Percentiles rank a stretch among this genome's conserved stretches.
These are phyloP conservation scores for Collybiopsis luxurians DNA, from an alignment of 768 basidiomycete species.

Conservation along the genomic window DNA sequence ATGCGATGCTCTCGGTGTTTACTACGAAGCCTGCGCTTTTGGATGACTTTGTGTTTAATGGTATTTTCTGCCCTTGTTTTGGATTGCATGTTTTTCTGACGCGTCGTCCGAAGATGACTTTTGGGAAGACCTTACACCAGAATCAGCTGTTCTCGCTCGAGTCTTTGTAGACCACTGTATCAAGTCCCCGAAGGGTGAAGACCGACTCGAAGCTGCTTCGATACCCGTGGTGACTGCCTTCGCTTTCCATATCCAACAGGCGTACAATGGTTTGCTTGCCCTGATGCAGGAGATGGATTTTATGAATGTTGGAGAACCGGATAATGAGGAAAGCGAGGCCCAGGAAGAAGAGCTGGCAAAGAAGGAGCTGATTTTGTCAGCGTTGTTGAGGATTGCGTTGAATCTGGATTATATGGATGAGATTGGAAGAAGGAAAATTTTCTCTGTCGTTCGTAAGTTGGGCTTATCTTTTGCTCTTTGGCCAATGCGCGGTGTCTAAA, in stretches of 20 bases:
- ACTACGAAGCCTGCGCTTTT: constrained; percentile 67
- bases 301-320: constrained; percentile 28
- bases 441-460: constrained; percentile 83
- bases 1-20: constrained; percentile 78
- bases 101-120: constrained; percentile 52
- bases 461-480: background rate
- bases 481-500: background rate
- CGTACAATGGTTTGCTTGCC: constrained; percentile 61
- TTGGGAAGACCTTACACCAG: constrained; percentile 75
- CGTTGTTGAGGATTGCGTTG: constrained; percentile 77
- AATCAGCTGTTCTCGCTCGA: constrained; percentile 79
- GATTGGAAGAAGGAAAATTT: constrained; percentile 89
- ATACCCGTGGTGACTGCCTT: constrained; percentile 92
- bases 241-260: constrained; percentile 78
- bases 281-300: constrained; percentile 40
- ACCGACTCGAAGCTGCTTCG: constrained; percentile 60
- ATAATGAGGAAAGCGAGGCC: constrained; percentile 40
- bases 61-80: constrained; percentile 37
- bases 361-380: constrained; percentile 71
- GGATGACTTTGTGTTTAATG: constrained; percentile 70
- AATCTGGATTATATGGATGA: constrained; percentile 93
- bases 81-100: background rate
- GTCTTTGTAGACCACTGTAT: constrained; percentile 84
- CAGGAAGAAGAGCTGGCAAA: constrained; percentile 61
- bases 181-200: constrained; percentile 52